Percentiles rank a stretch among this genome's conserved stretches.
These are phyloP conservation scores for Cytospora leucostoma DNA, from an alignment of 2,329 filamentous ascomycete species.

Conservation along the genomic window DNA sequence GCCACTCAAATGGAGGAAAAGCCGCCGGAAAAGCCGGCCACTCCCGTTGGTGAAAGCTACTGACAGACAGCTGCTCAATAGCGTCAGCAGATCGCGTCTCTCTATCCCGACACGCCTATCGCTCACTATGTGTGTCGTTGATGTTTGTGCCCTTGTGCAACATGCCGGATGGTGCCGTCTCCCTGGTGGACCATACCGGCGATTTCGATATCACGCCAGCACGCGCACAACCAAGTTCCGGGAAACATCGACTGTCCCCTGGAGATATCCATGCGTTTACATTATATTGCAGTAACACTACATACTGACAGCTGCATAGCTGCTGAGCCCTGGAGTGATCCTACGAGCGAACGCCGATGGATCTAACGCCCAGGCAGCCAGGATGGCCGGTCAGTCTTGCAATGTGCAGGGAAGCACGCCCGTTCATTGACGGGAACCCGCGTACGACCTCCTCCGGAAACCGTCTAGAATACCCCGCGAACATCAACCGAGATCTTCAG, in stretches of 20 bases:
- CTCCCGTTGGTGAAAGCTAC: background rate
- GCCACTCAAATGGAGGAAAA: background rate
- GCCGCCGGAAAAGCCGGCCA: no score
- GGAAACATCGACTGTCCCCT: background rate
- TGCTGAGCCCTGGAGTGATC: background rate
- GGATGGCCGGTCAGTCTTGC: constrained; percentile 29
- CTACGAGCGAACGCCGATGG: background rate
- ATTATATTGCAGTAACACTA: background rate
- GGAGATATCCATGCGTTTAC: background rate
- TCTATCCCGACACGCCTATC: background rate
- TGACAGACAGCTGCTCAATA: background rate
- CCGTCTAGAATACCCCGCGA: background rate
- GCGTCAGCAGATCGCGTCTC: background rate
- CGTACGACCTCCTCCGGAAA: background rate
- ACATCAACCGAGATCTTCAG: background rate
- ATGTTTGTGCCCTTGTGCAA: background rate
- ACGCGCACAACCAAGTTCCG: background rate
- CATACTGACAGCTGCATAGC: background rate
- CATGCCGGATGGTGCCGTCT: background rate
- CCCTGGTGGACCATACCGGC: background rate
- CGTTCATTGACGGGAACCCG: background rate
- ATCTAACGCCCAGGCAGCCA: constrained; percentile 5
- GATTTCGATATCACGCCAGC: background rate
- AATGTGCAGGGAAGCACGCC: constrained; percentile 29
- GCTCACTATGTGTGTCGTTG: background rate